phyloP scores from a whole-genome alignment of 2,329 filamentous ascomycete species.

The Pseudocercospora fuligena region DNA sequence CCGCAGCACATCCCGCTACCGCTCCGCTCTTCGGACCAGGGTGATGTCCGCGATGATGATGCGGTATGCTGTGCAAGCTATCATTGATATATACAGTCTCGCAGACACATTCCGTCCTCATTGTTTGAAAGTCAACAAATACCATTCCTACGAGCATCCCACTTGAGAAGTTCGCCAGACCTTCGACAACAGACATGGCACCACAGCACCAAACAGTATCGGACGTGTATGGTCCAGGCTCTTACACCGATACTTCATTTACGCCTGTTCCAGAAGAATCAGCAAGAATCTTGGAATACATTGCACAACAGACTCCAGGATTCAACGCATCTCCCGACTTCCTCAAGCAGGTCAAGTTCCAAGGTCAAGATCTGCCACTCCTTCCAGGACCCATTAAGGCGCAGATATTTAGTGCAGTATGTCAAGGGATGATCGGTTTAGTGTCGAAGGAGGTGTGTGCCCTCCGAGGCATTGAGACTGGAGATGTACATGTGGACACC shows the following conservation, averaged over 20 bases:
- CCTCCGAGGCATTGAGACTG: conserved; percentile 34
- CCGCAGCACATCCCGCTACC: not conserved
- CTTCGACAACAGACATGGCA: not conserved
- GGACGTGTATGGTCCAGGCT: conserved; percentile 47
- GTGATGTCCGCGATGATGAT: not conserved
- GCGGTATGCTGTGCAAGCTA: not conserved
- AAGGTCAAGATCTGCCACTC: conserved; percentile 46
- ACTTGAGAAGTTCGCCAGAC: not conserved
- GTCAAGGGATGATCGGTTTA: conserved; percentile 52
- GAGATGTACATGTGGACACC: conserved; percentile 50
- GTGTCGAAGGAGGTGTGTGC: conserved; percentile 48
- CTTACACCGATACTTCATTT: conserved; percentile 45
- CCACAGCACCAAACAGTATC: conserved; percentile 20
- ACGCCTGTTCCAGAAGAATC: conserved; percentile 47
- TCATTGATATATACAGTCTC: conserved; percentile 3
- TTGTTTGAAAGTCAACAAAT: not conserved
- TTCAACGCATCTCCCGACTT: conserved; percentile 45
- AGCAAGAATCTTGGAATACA: conserved; percentile 44
- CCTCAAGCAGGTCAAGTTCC: conserved; percentile 46
- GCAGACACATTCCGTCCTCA: too few relatives aligned
- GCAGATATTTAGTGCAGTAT: conserved; percentile 47
- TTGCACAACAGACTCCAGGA: conserved; percentile 47
- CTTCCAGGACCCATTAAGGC: conserved; percentile 53
- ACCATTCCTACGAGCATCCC: not conserved
- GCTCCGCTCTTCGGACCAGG: not conserved